Evolutionary conservation across 2,329 filamentous ascomycete species (phyloP), one percentile per base, ranked within the genome.

Genomic region (Trematosphaeria pertusa): DNA sequence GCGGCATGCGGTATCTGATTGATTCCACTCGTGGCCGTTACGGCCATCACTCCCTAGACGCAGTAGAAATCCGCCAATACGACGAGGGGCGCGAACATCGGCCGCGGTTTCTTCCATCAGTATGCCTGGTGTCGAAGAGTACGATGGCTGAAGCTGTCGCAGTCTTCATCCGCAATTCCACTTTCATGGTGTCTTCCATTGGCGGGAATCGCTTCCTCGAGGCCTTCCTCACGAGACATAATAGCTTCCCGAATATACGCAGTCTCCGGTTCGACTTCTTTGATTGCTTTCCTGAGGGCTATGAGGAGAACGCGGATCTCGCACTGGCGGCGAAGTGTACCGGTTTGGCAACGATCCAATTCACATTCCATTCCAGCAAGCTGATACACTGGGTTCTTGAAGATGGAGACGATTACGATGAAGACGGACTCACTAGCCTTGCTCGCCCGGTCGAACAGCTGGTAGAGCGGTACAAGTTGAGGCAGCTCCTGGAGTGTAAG

Each of bases 161-260:
- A 10, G 34, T 31, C 8, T 45, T 45, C 18, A 45, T 45, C 12
- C 42, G 24, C 3, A 26, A 37, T 15, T 21, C 24, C 5, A 19
- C 19, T 4, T 45, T 34, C 20, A 22, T 26, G 14, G 28, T 45
- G 12, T 10, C 22, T 11, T 86, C 86, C 36, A 85, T 80, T 1
- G 78, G 81, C 0, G 78, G 72, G 30, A 79, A 73, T 1, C 85
- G 64, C 1, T 66, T 73, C 0, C 62, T 66, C 48, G 20, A 31
- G 10, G 22, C 18, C 4, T 46, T 37, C 14, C 14, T 41, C 15
- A 21, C 11, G 2, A 28, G 7, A 7, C 24, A 7, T 12, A 5
- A 30, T 15, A 33, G 36, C 1, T 3, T 8, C 5, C 6, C 12
- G 12, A 11, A 36, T 14, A 22, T 46, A 8, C 37, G 31, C 20